Conservation (phyloP, 257 asterid species). For the Ilex asprella region DNA sequence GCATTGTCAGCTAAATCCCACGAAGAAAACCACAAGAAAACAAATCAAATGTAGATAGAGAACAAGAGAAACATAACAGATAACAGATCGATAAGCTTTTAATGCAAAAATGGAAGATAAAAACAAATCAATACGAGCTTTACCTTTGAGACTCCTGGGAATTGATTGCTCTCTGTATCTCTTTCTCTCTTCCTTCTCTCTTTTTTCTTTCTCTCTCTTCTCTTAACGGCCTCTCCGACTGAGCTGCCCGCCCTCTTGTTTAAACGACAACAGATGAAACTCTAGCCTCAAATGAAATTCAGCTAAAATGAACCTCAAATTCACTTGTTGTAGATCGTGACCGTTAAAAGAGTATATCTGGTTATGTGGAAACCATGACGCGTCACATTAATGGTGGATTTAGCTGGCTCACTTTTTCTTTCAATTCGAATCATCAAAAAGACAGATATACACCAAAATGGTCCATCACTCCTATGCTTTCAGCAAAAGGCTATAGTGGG, state of each 20-base stretch:
- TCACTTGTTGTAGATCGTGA: conserved; percentile 20
- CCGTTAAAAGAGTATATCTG: conserved; percentile 24
- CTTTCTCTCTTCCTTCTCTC: background rate
- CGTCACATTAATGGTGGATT: conserved; percentile 31
- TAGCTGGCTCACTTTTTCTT: conserved; percentile 36
- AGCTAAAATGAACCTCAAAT: conserved; percentile 39
- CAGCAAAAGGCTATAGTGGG: too few species aligned
- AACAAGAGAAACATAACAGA: too few species aligned
- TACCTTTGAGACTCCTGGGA: background rate
- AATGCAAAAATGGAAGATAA: background rate
- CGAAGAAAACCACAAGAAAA: too few species aligned
- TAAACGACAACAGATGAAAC: conserved; percentile 25
- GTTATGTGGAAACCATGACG: conserved; percentile 44
- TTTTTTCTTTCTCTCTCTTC: background rate
- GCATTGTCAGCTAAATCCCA: too few species aligned
- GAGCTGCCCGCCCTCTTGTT: conserved; percentile 33
- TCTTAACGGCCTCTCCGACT: background rate
- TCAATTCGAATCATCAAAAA: too few species aligned
- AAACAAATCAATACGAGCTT: background rate
- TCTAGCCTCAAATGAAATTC: conserved; percentile 27
- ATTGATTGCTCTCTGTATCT: background rate
- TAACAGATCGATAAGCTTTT: background rate
- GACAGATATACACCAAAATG: too few species aligned
- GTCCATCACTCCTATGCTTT: too few species aligned
- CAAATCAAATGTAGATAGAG: too few species aligned